These are phyloP conservation scores for Meyerozyma elateridarum DNA, from an alignment of 1,139 yeast genomes.

Conservation along the genomic window DNA sequence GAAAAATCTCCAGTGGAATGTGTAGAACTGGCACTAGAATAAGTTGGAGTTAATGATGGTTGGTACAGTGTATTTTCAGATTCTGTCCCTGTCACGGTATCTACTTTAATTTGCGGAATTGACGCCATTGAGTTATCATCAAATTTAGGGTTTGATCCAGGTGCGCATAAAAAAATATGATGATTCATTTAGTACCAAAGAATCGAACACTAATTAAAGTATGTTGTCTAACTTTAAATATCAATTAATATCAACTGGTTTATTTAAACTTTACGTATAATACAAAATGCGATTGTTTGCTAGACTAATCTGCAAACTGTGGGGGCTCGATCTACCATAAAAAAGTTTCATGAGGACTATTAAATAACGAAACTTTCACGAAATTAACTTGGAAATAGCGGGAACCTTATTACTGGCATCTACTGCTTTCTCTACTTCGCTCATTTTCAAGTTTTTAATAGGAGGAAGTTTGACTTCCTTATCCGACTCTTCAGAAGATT, in stretches of 20 bases:
- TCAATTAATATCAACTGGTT: not conserved
- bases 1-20: slow-evolving; percentile 11
- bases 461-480: slow-evolving; percentile 22
- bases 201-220: too few species aligned
- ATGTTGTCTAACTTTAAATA: not conserved
- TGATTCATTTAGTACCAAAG: too few species aligned
- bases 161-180: too few species aligned
- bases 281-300: not conserved
- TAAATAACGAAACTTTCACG: too few species aligned
- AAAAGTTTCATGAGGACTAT: too few species aligned
- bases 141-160: too few species aligned
- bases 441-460: slow-evolving; percentile 15
- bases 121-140: too few species aligned
- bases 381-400: slow-evolving; percentile 27
- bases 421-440: slow-evolving; percentile 5
- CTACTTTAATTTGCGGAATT: too few species aligned
- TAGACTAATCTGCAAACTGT: slow-evolving; percentile 2
- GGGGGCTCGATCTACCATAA: too few species aligned
- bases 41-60: slow-evolving; percentile 6
- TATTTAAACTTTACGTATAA: not conserved
- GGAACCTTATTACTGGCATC: slow-evolving; percentile 21
- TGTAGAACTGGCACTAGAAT: slow-evolving; percentile 10
- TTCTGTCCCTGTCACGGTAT: too few species aligned
- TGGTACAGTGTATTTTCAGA: not conserved
- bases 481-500: slow-evolving; percentile 7